Conservation (phyloP, 1,284 basidiomycete species). For the Takashimella tepidaria region DNA sequence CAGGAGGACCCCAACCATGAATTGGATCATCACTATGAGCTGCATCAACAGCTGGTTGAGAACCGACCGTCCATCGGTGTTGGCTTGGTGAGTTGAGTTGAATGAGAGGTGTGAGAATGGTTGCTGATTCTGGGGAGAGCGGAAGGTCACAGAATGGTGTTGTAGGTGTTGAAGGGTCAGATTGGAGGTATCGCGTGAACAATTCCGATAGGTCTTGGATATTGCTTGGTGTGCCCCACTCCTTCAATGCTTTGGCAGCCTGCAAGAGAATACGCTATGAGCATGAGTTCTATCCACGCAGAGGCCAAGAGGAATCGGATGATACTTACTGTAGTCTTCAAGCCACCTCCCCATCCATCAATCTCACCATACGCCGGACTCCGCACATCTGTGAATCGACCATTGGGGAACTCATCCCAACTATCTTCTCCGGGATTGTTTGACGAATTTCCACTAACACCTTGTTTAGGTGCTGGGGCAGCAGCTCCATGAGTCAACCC, state of each 20-base stretch:
- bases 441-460: slow-evolving; percentile 8
- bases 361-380: slow-evolving; percentile 97
- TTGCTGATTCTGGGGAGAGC: slow-evolving; percentile 74
- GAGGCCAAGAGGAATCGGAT: neutral
- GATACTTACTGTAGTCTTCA: slow-evolving; percentile 49
- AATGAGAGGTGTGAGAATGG: slow-evolving; percentile 74
- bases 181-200: slow-evolving; percentile 68
- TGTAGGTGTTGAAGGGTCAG: slow-evolving; percentile 57
- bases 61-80: slow-evolving; percentile 94
- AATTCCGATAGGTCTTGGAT: slow-evolving; percentile 68
- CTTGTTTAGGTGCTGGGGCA: slow-evolving; percentile 30
- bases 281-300: neutral
- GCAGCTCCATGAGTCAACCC: slow-evolving; percentile 29
- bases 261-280: slow-evolving; percentile 42
- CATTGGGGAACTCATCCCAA: slow-evolving; percentile 99
- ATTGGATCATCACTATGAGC: slow-evolving; percentile 65
- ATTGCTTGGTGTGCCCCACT: slow-evolving; percentile 77
- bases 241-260: slow-evolving; percentile 61
- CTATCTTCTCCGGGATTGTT: slow-evolving; percentile 36
- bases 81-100: slow-evolving; percentile 59
- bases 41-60: slow-evolving; percentile 89
- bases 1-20: slow-evolving; percentile 88
- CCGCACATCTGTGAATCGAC: slow-evolving; percentile 93
- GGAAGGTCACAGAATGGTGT: slow-evolving; percentile 89
- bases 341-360: slow-evolving; percentile 71